Base-by-base conservation (phyloP, 257 asterid species). In the Mentha longifolia region DNA sequence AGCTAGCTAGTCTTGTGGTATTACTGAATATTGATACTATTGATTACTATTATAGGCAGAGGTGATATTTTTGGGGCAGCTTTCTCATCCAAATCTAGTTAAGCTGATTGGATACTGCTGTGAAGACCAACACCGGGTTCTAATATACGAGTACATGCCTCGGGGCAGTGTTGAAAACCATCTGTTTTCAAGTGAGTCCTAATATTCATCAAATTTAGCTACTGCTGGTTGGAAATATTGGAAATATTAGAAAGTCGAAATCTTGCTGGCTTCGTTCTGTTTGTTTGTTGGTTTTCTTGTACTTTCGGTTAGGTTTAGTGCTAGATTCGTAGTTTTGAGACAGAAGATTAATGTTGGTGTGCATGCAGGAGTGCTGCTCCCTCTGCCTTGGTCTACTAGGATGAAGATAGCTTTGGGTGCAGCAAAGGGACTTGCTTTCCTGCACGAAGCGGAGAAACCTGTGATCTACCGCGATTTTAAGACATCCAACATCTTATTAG, bases 381-480 rank as follows among this genome's bases (percentile, higher is more conserved):
- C 98, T 42, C 91, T 89, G 83, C 82, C 97, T 8, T 92, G 98
- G 98, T 82, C 86, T 51, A 86, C 75, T 41, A 81, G 98, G 81
- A 88, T 92, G 98, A 92, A 89, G 88, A 88, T 92, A 51, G 94
- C 95, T 3, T 78, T 81, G 43, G 98, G 96, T 35, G 96, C 97
- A 28, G 98, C 98, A 20, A 89, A 88, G 78, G 98, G 98, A 28
- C 98, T 92, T 25, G 89, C 98, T 19, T 92, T 89, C 74, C 85
- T 92, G 61, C 98, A 92, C 50, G 98, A 89, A 55, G 95, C 98
- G 7, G 89, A 92, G 80, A 89, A 89, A 31, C 98, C 96, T 6
- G 97, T 92, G 74, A 92, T 92, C 77, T 92, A 92, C 61, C 94
- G 98, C 2, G 98, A 92, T 77, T 92, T 89, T 63, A 92, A 92